These are phyloP conservation scores for Botrytis squamosa DNA, from an alignment of 2,329 filamentous ascomycete genomes.

Conservation along the genomic window DNA sequence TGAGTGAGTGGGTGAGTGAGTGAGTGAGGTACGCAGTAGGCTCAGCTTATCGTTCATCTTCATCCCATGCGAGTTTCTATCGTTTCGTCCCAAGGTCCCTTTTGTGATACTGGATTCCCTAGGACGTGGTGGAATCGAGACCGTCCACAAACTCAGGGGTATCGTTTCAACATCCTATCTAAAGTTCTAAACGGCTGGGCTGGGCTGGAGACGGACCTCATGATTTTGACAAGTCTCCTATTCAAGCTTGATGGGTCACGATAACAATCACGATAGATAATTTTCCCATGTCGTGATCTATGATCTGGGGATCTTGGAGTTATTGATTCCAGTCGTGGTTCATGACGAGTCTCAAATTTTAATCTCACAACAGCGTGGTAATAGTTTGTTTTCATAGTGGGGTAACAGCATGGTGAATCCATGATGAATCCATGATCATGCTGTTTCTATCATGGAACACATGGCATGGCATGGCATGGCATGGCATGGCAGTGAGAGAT, in stretches of 20 bases:
- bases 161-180: background rate
- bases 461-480: background rate
- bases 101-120: background rate
- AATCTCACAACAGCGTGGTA: constrained; percentile 9
- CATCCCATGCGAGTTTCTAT: background rate
- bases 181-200: background rate
- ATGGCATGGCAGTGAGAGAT: background rate
- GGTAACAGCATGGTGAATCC: background rate
- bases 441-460: background rate
- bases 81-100: background rate
- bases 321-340: constrained; percentile 13
- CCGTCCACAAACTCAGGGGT: constrained; percentile 4
- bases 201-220: background rate
- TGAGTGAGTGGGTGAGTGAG: too few species aligned
- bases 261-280: constrained; percentile 13
- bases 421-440: background rate
- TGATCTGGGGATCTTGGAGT: constrained; percentile 6
- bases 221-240: constrained; percentile 7
- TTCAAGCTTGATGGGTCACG: background rate
- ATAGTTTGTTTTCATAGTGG: background rate
- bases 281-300: constrained; percentile 1
- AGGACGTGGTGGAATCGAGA: background rate
- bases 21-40: background rate
- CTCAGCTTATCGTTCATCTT: background rate
- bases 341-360: constrained; percentile 18